phyloP scores from a whole-genome alignment of 2,329 filamentous ascomycete genomes.

The Calonectria hawksworthii region DNA sequence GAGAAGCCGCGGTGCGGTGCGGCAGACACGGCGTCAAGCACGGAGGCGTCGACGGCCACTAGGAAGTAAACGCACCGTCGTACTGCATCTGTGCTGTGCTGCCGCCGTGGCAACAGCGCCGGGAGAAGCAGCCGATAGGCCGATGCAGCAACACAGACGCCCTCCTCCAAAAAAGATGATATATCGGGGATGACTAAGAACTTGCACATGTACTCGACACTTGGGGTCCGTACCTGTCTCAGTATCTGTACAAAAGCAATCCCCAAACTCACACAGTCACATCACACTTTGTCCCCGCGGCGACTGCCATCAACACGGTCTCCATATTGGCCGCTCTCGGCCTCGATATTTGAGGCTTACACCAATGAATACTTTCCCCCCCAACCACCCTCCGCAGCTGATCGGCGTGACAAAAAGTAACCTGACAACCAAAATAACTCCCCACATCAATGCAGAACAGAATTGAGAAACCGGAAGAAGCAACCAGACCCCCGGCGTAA shows the following conservation, averaged over 20 bases:
- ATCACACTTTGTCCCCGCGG: neutral
- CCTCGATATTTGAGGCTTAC: neutral
- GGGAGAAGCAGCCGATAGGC: constrained; percentile 19
- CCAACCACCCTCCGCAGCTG: neutral
- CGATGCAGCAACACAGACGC: neutral
- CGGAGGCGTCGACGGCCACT: neutral
- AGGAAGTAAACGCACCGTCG: neutral
- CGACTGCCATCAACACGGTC: neutral
- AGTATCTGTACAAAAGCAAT: neutral
- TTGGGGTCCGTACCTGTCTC: neutral
- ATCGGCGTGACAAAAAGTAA: neutral
- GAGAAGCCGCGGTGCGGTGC: neutral
- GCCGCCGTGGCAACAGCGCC: neutral
- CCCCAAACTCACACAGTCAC: neutral
- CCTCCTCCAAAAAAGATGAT: neutral
- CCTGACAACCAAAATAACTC: neutral
- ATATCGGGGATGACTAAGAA: neutral
- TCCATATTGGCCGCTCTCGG: constrained; percentile 1
- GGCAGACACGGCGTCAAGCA: neutral
- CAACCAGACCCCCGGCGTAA: neutral
- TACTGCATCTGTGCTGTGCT: constrained; percentile 6
- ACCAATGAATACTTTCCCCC: neutral
- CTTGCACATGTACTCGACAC: neutral
- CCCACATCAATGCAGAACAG: constrained; percentile 11
- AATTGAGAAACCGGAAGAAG: neutral